Conservation (phyloP, 139 green algal genomes). For the Spirogloea muscicola region DNA sequence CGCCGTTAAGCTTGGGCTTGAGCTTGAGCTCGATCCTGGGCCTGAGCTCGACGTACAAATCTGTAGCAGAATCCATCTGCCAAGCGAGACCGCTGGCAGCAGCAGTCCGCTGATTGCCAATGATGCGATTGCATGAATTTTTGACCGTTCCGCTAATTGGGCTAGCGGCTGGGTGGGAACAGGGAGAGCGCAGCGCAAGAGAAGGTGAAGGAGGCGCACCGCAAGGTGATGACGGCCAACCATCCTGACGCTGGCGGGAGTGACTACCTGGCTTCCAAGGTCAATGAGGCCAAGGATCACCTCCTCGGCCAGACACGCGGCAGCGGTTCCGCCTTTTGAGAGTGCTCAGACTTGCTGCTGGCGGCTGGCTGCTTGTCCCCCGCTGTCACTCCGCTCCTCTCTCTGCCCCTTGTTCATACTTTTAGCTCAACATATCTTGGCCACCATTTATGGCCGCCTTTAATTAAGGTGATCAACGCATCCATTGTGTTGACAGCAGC, state of each 20-base stretch:
- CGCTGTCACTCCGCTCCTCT: not conserved
- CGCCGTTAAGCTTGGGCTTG: too few species aligned
- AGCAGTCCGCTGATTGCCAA: too few species aligned
- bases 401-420: not conserved
- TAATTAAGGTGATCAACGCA: not conserved
- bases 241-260: constrained; percentile 92
- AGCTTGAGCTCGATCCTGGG: too few species aligned
- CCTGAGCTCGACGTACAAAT: too few species aligned
- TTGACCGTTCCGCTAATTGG: too few species aligned
- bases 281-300: constrained; percentile 97
- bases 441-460: not conserved
- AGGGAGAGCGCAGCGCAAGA: constrained; percentile 71
- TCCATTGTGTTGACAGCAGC: not conserved
- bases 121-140: too few species aligned
- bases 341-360: not conserved
- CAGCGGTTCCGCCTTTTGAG: constrained; percentile 37
- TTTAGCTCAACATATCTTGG: not conserved
- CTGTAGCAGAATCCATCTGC: too few species aligned
- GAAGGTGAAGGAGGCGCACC: constrained; percentile 89
- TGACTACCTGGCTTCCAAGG: constrained; percentile 87
- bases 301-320: constrained; percentile 57
- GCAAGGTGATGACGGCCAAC: constrained; percentile 96
- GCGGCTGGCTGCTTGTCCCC: not conserved
- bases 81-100: too few species aligned
- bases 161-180: not conserved